Evolutionary conservation across 1,139 yeast genomes (phyloP), one percentile per base, ranked within the genome.

Genomic region (Pichia norvegensis): DNA sequence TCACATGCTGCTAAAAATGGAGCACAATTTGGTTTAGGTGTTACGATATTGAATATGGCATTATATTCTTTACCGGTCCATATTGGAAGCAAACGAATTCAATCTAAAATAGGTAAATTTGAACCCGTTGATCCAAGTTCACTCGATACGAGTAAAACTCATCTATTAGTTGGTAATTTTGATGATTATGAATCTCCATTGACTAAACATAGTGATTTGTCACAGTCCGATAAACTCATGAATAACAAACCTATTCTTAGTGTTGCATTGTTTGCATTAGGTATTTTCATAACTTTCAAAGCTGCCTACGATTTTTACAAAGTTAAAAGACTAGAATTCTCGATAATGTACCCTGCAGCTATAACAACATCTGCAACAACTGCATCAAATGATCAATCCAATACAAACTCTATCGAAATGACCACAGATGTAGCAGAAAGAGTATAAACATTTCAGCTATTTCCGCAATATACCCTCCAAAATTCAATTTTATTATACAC

Each of bases 1-100:
- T 86, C 97, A 2, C 98, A 92, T 61, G 97, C 97, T 7, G 96
- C 97, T 5, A 87, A 87, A 60, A 92, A 90, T 57, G 99, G 99
- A 8, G 83, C 97, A 2, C 72, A 96, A 50, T 85, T 92, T 14
- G 99, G 99, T 0, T 69, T 92, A 46, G 98, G 98, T 2, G 64
- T 86, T 46, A 88, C 96, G 0, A 76, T 94, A 55, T 70, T 90
- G 41, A 78, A 84, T 52, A 80, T 81, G 55, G 95, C 95, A 1
- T 81, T 78, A 62, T 73, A 76, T 45, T 72, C 87, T 67, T 70
- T 82, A 33, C 95, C 96, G 0, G 61, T 66, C n/a, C 41, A 46
- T 29, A 40, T 48, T 5, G 27, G 33, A 7, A 43, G 46, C 11
- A 42, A 33, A 27, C 42, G 38, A 35, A 33, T 43, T 6, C 36